Evolutionary conservation across 257 asterid genomes (phyloP), one percentile per base, ranked within the genome.

Genomic region (Datura wrightii): DNA sequence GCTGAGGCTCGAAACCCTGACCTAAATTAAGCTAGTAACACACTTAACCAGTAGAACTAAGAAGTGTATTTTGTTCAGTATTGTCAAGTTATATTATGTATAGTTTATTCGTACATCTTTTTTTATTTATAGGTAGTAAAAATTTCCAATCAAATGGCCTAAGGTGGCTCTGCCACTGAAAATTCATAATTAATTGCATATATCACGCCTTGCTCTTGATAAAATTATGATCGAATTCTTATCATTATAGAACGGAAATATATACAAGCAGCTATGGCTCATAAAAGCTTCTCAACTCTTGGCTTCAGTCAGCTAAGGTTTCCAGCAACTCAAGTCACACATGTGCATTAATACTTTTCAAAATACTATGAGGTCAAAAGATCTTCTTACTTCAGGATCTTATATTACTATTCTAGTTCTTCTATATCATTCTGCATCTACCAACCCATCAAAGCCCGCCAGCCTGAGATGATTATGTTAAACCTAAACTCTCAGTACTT

Each of bases 331-430:
- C 62, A 76, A 36, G 3, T 31, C 24, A 50, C 46, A 50, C 11
- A 58, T 76, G 31, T 76, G 62, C 39, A 50, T 13, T 50, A 50
- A 31, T 76, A 46, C n/a, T 50, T 31, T 31, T 50, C 31, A 76
- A 72, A 76, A 50, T 50, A 9, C 82, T 76, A 13, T 50, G 31
- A 31, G 31, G 46, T 50, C 55, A 31, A 48, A 50, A 50, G 13
- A 16, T 31, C 15, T 76, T 31, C 62, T 76, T 76, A 50, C 81
- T 76, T 48, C 81, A 74, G 81, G 59, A 60, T 31, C 81, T 48
- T 74, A 74, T 74, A 74, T 31, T 48, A 48, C 24, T 24, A 24
- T 19, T 74, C 24, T 6, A 74, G 60, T 48, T 74, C 19, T 48
- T 24, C 59, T 48, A 74, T 24, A 48, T 48, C 81, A 24, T 13